Evolutionary conservation across 371 early-diverging fungal genomes (phyloP), one percentile per base, ranked within the genome.

Genomic region (Zychaea mexicana): DNA sequence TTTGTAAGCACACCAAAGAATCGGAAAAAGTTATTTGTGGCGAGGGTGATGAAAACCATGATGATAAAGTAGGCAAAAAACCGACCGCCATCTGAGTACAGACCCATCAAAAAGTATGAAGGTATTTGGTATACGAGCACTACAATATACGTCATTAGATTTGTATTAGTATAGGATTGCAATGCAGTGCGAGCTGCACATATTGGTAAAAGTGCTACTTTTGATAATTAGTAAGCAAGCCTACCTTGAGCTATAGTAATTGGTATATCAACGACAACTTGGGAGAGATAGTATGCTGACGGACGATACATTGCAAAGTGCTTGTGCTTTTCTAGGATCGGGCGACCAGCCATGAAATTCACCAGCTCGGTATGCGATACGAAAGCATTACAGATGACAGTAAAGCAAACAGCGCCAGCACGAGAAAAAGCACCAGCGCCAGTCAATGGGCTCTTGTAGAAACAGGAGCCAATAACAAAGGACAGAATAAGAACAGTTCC

Each of bases 301-400:
- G 91, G 87, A 17, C 83, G 82, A 65, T 88, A 89, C 52, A 91
- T 65, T 2, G 87, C 89, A 66, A 74, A 83, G 15, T 78, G 82
- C 62, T 87, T 87, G 71, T 89, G 89, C 62, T 88, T 91, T 68
- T 88, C 85, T 2, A 89, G 63, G 26, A 88, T 70, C 7, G 82
- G 84, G 9, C 89, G 85, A 38, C 86, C 88, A 27, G 74, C 73
- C 54, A 86, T 61, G 53, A 76, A 76, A 22, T 70, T 66, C 13
- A 85, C 81, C 9, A 86, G 56, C 64, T 85, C 85, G 8, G 82
- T 60, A 60, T 82, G 79, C 24, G 83, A 68, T 15, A 84, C 68
- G 24, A 88, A 77, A 9, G 85, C 64, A 47, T 79, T 85, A 67
- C 85, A 85, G 12, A 88, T 60, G 0, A 85, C 65, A 5, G 81